Base-by-base conservation (phyloP, 2,329 filamentous ascomycete species). In the Chaetothyriales sp. region DNA sequence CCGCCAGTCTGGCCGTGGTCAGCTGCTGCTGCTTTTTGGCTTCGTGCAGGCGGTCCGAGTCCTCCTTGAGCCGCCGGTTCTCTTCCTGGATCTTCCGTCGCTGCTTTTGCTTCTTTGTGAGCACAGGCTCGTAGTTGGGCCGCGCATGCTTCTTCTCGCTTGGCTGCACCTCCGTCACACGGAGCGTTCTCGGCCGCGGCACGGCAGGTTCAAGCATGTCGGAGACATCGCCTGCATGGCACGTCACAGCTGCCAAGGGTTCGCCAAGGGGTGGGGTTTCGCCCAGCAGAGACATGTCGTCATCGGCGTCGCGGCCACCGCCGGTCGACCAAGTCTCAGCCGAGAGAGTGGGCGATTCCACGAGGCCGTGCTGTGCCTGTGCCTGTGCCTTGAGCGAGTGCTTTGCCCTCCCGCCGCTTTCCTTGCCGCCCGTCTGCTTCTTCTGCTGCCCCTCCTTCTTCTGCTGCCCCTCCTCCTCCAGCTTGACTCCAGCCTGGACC, bases 41-140 rank as follows among this genome's bases (percentile, higher is more conserved):
- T 71, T 87, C 86, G 64, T 89, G 83, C 63, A 86, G 77, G 64
- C 82, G 79, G 71, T 95, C 89, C 0, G 84, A 80, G 61, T 86
- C 84, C 64, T 89, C 83, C 28, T 85, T 81, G 52, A 79, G 76
- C 28, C 76, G 73, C 75, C 87, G 92, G 63, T 82, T 81, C 53
- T 81, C 83, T 70, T 95, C 89, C 40, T 79, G 82, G 80, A 95
- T 95, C 73, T 85, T 81, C 60, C 83, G 80, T 72, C 95, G 92
- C 73, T 95, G 89, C 54, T 89, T 83, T 73, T 94, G 87, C 76
- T 95, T 95, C 83, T 95, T 95, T 18, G 84, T 85, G 74, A 95
- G 86, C 18, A 77, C 78, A 47, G 78, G 76, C 67, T 86, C 81
- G 58, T 78, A 74, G 43, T 75, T 72, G 2, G 10, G 33, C 71